Evolutionary conservation across 768 basidiomycete genomes (phyloP).

Genomic region (Mycena indigotica): DNA sequence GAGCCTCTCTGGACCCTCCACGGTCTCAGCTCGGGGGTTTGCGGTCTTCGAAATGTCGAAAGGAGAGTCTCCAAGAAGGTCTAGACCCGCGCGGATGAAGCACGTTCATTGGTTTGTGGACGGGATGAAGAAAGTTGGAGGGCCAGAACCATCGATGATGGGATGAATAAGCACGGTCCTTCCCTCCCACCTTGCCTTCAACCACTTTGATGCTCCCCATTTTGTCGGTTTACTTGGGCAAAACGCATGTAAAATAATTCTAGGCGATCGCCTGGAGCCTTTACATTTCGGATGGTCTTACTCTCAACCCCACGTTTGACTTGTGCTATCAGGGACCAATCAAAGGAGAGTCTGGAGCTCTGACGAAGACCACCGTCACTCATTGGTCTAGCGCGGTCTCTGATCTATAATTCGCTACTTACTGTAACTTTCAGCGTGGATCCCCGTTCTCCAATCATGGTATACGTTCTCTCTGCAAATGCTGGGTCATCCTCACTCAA

Average conservation of each 20-base stretch:
- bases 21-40: not conserved
- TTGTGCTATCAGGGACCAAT: too few relatives aligned
- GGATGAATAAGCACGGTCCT: too few relatives aligned
- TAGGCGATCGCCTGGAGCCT: too few relatives aligned
- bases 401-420: not conserved
- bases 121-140: not conserved
- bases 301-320: too few relatives aligned
- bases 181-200: too few relatives aligned
- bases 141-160: not conserved
- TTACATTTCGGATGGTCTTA: too few relatives aligned
- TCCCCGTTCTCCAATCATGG: not conserved
- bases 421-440: not conserved
- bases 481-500: slow-evolving; percentile 88
- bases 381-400: not conserved
- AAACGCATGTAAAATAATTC: too few relatives aligned
- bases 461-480: slow-evolving; percentile 69
- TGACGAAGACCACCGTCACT: not conserved
- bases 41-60: too few relatives aligned
- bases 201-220: too few relatives aligned
- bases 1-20: not conserved
- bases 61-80: slow-evolving; percentile 3
- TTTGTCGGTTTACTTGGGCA: too few relatives aligned
- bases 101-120: not conserved
- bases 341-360: not conserved
- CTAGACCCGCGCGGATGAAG: not conserved